Percentiles rank a stretch among this genome's conserved stretches.
phyloP scores from a whole-genome alignment of 2,329 filamentous ascomycete genomes.

The Boeremia exigua region DNA sequence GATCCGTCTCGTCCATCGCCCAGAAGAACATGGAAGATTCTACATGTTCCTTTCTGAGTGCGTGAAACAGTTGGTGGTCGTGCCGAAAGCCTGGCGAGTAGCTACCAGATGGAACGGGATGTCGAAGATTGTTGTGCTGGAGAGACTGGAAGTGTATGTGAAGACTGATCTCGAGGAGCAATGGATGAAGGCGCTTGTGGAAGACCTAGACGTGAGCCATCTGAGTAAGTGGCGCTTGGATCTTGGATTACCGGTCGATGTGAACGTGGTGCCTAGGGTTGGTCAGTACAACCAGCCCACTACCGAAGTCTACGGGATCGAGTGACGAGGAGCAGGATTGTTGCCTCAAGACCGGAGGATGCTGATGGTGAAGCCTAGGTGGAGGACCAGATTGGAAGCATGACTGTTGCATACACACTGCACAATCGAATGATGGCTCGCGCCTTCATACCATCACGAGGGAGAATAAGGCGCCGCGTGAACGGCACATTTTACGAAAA shows the following conservation, averaged over 20 bases:
- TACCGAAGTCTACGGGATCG: background rate
- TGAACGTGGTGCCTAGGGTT: background rate
- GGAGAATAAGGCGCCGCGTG: too few relatives aligned
- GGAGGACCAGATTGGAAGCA: too few relatives aligned
- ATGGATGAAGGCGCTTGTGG: background rate
- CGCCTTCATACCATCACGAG: too few relatives aligned
- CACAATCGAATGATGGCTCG: too few relatives aligned
- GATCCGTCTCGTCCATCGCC: background rate
- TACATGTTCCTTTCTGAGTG: background rate
- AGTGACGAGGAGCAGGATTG: too few relatives aligned
- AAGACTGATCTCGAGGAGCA: background rate
- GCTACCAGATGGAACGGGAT: background rate
- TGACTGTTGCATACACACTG: too few relatives aligned
- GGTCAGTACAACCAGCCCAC: background rate
- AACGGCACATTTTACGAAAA: too few relatives aligned
- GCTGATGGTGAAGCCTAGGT: too few relatives aligned
- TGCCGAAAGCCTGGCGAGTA: background rate
- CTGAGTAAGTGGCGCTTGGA: background rate
- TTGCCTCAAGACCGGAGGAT: too few relatives aligned
- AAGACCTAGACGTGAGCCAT: background rate
- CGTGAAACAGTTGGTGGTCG: background rate
- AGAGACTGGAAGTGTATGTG: background rate
- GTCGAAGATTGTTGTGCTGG: background rate
- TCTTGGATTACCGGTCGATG: background rate
- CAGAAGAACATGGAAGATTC: background rate